phyloP scores from a whole-genome alignment of 208 protist genomes.

The Crithidia fasciculata region DNA sequence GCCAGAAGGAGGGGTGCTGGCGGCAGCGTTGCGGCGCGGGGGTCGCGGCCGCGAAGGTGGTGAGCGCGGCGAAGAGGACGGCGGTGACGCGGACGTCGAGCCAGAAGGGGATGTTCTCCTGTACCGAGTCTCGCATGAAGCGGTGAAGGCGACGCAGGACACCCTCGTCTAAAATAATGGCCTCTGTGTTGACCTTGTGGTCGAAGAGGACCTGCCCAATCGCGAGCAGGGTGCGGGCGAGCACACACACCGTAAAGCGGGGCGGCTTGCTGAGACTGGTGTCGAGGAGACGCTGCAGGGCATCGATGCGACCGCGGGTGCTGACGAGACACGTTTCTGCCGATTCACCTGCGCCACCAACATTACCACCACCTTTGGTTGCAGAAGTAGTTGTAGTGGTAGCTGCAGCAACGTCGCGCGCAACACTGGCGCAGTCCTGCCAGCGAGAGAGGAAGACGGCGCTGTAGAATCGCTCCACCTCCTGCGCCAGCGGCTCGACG shows the following conservation, averaged over 20 bases:
- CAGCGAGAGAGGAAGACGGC: slow-evolving; percentile 46
- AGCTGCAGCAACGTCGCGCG: too few species aligned
- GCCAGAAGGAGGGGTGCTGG: slow-evolving; percentile 50
- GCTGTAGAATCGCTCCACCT: slow-evolving; percentile 81
- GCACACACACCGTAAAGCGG: slow-evolving; percentile 63
- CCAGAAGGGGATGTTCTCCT: slow-evolving; percentile 88
- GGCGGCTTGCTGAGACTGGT: slow-evolving; percentile 41
- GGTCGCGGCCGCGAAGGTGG: slow-evolving; percentile 65
- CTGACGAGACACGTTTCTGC: slow-evolving; percentile 5
- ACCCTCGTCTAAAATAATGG: slow-evolving; percentile 39
- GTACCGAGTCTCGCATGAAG: slow-evolving; percentile 65
- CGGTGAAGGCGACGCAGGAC: slow-evolving; percentile 38
- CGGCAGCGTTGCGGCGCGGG: slow-evolving; percentile 26
- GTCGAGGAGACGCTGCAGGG: slow-evolving; percentile 44
- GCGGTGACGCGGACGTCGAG: slow-evolving; percentile 80
- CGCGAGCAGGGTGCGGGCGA: slow-evolving; percentile 60
- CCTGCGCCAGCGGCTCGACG: slow-evolving; percentile 50
- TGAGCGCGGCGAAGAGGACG: slow-evolving; percentile 65
- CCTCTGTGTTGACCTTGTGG: slow-evolving; percentile 18
- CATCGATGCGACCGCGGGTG: slow-evolving; percentile 38
- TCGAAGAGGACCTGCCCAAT: slow-evolving; percentile 43
- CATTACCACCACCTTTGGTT: too few species aligned
- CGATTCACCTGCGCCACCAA: too few species aligned
- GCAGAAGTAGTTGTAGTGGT: too few species aligned
- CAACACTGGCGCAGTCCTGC: too few species aligned